Conservation (phyloP, 495 filamentous ascomycete species). For the Xylaria nigripes region DNA sequence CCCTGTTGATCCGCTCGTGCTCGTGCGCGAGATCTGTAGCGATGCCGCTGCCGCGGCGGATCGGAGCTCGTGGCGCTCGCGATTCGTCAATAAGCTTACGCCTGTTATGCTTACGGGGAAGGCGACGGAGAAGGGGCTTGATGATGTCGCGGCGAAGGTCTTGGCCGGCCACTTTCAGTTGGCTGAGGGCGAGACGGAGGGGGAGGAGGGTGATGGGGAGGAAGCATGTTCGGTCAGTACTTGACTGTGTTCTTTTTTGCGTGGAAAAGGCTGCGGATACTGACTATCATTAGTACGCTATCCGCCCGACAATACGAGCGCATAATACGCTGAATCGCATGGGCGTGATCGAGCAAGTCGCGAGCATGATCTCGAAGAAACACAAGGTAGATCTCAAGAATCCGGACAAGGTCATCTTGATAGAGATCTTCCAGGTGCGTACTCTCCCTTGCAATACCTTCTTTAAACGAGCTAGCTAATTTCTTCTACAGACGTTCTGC, state of each 20-base stretch:
- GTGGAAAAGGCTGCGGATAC: background rate
- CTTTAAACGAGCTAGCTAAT: background rate
- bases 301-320: constrained; percentile 74
- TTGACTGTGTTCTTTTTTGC: too few species aligned
- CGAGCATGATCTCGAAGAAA: constrained; percentile 42
- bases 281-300: constrained; percentile 63
- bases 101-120: constrained; percentile 69
- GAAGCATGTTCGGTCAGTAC: constrained; percentile 9
- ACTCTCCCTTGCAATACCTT: background rate
- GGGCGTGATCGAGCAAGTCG: constrained; percentile 69
- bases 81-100: constrained; percentile 78
- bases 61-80: constrained; percentile 50
- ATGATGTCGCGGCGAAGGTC: constrained; percentile 61
- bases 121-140: constrained; percentile 67
- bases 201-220: constrained; percentile 3
- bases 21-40: constrained; percentile 66
- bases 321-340: constrained; percentile 68
- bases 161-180: constrained; percentile 65
- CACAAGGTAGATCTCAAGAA: constrained; percentile 79
- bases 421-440: constrained; percentile 82
- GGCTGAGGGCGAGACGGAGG: constrained; percentile 16
- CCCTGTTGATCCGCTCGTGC: constrained; percentile 71
- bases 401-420: constrained; percentile 77
- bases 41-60: constrained; percentile 46
- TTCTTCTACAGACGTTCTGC: constrained; percentile 29